Conservation (phyloP, 1,284 basidiomycete species). For the Rhodotorula sp. region DNA sequence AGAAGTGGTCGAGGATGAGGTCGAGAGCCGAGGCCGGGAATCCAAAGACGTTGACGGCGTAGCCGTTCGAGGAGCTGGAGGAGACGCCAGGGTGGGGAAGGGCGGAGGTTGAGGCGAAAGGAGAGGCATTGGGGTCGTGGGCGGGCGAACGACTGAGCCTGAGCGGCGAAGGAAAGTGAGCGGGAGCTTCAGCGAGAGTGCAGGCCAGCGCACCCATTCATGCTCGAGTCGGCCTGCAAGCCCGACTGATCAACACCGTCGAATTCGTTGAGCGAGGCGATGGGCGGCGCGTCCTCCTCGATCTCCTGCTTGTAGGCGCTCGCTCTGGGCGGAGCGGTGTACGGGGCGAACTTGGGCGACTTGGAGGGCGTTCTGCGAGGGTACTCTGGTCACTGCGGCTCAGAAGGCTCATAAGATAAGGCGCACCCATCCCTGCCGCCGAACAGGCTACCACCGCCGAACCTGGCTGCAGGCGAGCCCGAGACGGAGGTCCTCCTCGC, state of each 20-base stretch:
- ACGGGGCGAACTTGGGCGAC: constrained; percentile 41
- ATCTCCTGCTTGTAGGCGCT: constrained; percentile 34
- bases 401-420: neutral
- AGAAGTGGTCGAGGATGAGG: constrained; percentile 43
- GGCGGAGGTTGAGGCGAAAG: constrained; percentile 10
- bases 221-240: constrained; percentile 23
- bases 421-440: constrained; percentile 18
- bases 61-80: constrained; percentile 15
- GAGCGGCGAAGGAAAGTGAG: neutral
- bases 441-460: constrained; percentile 30
- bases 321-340: constrained; percentile 28
- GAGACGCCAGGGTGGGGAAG: constrained; percentile 14
- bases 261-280: constrained; percentile 43
- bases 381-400: neutral
- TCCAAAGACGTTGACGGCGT: constrained; percentile 46
- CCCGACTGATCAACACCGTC: constrained; percentile 6
- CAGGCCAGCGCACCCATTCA: neutral
- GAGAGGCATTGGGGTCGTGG: constrained; percentile 12
- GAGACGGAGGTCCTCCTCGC: constrained; percentile 27
- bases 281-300: constrained; percentile 47
- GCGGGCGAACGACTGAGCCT: constrained; percentile 8
- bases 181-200: neutral
- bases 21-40: constrained; percentile 43
- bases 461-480: constrained; percentile 32
- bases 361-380: constrained; percentile 37